Base-by-base conservation (phyloP, 805 yeast species). In the Kuraishia borneana region DNA sequence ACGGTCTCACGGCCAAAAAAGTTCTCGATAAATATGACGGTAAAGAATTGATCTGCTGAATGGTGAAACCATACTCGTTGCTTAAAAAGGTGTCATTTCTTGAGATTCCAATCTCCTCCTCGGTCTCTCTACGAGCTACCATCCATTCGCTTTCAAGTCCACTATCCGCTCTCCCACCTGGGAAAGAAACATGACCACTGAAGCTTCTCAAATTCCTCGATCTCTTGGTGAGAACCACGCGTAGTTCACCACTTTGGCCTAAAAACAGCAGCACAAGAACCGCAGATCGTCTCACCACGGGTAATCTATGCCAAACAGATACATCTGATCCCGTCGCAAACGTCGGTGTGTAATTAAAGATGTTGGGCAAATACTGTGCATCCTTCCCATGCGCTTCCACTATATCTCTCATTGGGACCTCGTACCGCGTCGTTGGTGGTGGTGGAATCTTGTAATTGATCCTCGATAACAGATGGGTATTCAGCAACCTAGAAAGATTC, bases 111-210 rank as follows among this genome's bases (percentile, higher is more conserved):
- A 88, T 83, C 51, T 88, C 97, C 50, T 88, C 97, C 36, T 67
- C 70, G 40, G 87, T 75, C 53, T 88, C 97, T 21, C 97, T 61
- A 38, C 94, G 62, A 0, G 95, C 80, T 26, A 80, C 78, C 30
- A 70, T 68, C 66, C 80, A 77, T 37, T 82, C 83, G 10, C 68
- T 54, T 44, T 84, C 85, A 14, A 69, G 60, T 1, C 68, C 73
- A 28, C 44, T 49, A 52, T 88, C 96, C 4, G 94, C 87, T 48
- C 80, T 83, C 6, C 96, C 97, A 2, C 97, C 97, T 3, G 97
- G 97, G 6, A 88, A 62, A 2, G 96, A 84, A 5, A 83, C 82
- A 52, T 88, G 95, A 4, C 96, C 96, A 0, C 92, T 81, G 57
- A 87, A 88, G 35, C 72, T 72, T 32, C 75, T 63, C 45, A 89